A percentile compares a stretch with the other conserved stretches of the same genome.
Evolutionary conservation across 805 yeast genomes (phyloP).

Genomic region (Teunomyces barrocoloradensis): DNA sequence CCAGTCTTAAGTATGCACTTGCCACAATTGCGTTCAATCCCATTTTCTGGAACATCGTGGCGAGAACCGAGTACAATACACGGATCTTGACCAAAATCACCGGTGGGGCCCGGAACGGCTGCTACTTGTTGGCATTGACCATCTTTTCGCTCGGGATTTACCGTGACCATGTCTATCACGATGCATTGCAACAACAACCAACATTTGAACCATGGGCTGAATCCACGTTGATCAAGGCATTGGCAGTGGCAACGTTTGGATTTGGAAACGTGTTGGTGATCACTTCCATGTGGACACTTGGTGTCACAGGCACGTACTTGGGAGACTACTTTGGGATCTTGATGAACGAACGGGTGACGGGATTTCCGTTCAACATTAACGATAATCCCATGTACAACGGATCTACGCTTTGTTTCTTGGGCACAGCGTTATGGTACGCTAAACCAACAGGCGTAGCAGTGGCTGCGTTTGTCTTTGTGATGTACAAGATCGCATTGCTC

Average conservation of each 20-base stretch:
- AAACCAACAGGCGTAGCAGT: constrained; percentile 86
- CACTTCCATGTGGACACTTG: constrained; percentile 86
- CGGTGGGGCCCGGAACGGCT: constrained; percentile 69
- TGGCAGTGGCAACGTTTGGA: constrained; percentile 56
- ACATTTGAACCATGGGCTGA: constrained; percentile 53
- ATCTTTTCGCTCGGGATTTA: constrained; percentile 83
- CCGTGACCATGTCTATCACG: constrained; percentile 73
- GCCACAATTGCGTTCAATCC: constrained; percentile 86
- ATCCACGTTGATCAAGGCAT: constrained; percentile 34
- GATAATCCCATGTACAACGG: constrained; percentile 98
- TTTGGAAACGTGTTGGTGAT: constrained; percentile 79
- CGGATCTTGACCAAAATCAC: constrained; percentile 72
- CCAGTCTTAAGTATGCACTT: constrained; percentile 41
- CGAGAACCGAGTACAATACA: constrained; percentile 79
- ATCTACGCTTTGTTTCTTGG: constrained; percentile 83
- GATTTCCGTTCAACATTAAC: constrained; percentile 88
- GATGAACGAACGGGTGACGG: constrained; percentile 84
- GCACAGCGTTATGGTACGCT: constrained; percentile 82
- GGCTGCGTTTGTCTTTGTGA: constrained; percentile 66
- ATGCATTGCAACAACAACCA: constrained; percentile 72
- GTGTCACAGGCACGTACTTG: constrained; percentile 92
- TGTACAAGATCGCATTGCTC: constrained; percentile 79
- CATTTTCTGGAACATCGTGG: constrained; percentile 90
- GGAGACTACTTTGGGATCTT: constrained; percentile 97
- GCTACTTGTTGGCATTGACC: constrained; percentile 77